These are phyloP conservation scores for Eucalyptus grandis DNA, from an alignment of 345 rosid genomes.

Conservation along the genomic window DNA sequence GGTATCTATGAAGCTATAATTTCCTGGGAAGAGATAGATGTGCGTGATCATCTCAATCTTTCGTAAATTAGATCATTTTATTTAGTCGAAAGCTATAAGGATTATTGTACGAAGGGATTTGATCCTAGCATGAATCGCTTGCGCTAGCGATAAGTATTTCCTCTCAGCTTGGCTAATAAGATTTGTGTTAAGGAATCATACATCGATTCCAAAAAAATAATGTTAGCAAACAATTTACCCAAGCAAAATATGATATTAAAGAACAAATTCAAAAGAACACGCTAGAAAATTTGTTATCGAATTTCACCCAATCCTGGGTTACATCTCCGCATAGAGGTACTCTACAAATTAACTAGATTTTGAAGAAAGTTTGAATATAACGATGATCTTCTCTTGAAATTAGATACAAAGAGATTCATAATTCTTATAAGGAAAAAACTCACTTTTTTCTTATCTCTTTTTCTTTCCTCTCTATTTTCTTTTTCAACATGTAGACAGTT, in stretches of 20 bases:
- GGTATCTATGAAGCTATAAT: background rate
- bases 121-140: background rate
- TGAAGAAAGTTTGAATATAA: fast-evolving
- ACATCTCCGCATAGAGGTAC: fast-evolving
- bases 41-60: background rate
- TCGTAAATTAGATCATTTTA: background rate
- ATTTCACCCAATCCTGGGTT: fast-evolving
- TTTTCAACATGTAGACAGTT: fast-evolving
- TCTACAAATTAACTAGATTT: too few species aligned
- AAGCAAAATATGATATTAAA: too few species aligned
- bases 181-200: too few species aligned
- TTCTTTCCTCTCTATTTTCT: too few species aligned
- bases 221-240: too few species aligned
- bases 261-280: fast-evolving
- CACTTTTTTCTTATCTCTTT: too few species aligned
- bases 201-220: too few species aligned
- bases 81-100: background rate
- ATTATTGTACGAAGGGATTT: background rate
- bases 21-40: background rate
- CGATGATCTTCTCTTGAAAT: fast-evolving
- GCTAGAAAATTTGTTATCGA: too few species aligned
- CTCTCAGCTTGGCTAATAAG: background rate
- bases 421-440: too few species aligned
- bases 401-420: fast-evolving
- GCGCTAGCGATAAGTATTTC: background rate